phyloP scores from a whole-genome alignment of 129 eudicot species.

The Cynara cardunculus region DNA sequence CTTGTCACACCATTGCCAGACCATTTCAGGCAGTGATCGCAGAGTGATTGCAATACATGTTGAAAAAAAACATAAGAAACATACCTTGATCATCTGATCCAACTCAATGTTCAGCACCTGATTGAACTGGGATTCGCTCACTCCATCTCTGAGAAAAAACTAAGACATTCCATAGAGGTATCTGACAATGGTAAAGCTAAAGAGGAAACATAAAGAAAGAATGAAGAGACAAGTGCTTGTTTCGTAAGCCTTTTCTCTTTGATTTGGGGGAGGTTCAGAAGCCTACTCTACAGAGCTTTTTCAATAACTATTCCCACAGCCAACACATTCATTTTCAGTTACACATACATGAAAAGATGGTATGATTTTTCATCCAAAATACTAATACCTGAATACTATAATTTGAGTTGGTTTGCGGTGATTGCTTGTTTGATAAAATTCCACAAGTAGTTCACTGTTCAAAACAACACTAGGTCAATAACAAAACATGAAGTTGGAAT shows the following conservation, averaged over 20 bases:
- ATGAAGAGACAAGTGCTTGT: background rate
- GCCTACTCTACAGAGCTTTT: background rate
- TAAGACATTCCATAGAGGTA: background rate
- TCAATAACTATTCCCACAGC: background rate
- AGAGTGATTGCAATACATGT: background rate
- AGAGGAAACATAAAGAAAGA: background rate
- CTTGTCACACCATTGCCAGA: constrained; percentile 7
- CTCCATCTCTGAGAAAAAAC: constrained; percentile 74
- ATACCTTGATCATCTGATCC: constrained; percentile 91
- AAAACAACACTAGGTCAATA: constrained; percentile 14
- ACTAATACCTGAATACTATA: constrained; percentile 72
- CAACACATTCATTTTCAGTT: background rate
- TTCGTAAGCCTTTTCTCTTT: background rate
- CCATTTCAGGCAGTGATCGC: background rate
- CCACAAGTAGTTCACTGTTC: constrained; percentile 78
- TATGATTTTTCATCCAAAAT: background rate
- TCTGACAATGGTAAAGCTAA: background rate
- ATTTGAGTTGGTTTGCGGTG: constrained; percentile 78
- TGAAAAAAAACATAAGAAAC: background rate
- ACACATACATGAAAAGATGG: background rate
- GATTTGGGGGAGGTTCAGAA: background rate
- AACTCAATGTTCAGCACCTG: constrained; percentile 81
- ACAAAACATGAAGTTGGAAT: constrained; percentile 7
- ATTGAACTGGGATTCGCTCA: constrained; percentile 84
- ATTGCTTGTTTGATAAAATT: constrained; percentile 74